Base-by-base conservation (phyloP, 768 basidiomycete genomes). In the Pisolithus sp. region DNA sequence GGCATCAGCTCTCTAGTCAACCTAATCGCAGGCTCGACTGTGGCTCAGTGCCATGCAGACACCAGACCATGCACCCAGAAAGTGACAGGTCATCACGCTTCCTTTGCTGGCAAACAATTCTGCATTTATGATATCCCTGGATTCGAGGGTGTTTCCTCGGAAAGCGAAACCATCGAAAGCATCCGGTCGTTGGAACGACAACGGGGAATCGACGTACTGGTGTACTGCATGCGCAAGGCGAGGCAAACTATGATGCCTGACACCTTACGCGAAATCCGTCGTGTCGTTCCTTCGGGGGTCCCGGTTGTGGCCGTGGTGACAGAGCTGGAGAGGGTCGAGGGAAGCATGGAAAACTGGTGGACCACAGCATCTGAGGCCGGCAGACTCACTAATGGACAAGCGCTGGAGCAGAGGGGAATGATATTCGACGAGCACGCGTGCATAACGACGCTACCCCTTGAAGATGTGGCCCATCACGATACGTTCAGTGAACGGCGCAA, bases 391-490 rank as follows among this genome's bases (percentile, higher is more conserved):
- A 71, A 71, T 46, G 51, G 63, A 43, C 37, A 40, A n/a, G 44
- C 30, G 1, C 69, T 72, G 46, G 57, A 53, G 24, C 30, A 36
- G 4, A 51, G 62, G 26, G 55, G 55, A 7, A 71, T 73, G 53
- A n/a, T 44, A 10, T 68, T 68, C 2, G 47, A 58, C 8, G 66
- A 62, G 6, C 60, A 66, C 41, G 76, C 71, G 1, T 76, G 76
- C 58, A 64, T 76, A 57, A 75, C 73, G 31, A 70, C 72, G 21
- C 49, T 67, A 44, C 65, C 64, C 20, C 53, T 60, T 2, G 64
- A 65, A 50, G 64, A 65, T 44, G 64, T 65, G 26, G 63, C 61
- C 51, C 65, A 64, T 56, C 67, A 65, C 53, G 62, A 65, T 57
- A 63, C 62, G 20, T 61, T 69, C 55, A 63, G 68, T 57, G 63